A percentile compares a stretch with the other conserved stretches of the same genome.
phyloP scores from a whole-genome alignment of 768 basidiomycete genomes.

The Amanita pseudoporphyria region DNA sequence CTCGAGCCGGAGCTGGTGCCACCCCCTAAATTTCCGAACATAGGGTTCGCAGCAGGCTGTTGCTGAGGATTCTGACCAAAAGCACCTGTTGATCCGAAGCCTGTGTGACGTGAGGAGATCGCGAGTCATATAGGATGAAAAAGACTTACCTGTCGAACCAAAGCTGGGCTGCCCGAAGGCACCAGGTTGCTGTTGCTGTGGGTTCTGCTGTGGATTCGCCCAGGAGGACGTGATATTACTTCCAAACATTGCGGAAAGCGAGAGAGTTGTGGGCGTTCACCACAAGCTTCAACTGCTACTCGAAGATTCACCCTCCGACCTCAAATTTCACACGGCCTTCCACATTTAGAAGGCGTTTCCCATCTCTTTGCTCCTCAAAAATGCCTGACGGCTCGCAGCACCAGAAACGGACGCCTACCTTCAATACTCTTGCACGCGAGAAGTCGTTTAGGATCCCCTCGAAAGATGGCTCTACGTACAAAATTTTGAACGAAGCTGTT shows the following conservation, averaged over 20 bases:
- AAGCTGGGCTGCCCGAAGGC: conserved; percentile 71
- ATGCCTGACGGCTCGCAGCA: conserved; percentile 43
- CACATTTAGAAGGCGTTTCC: not conserved
- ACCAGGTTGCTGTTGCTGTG: conserved; percentile 47
- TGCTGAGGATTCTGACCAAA: conserved; percentile 54
- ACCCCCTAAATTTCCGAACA: conserved; percentile 61
- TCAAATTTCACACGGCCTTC: not conserved
- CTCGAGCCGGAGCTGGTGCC: conserved; percentile 22
- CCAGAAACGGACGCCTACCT: conserved; percentile 38
- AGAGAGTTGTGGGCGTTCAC: conserved; percentile 5
- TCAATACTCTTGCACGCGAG: conserved; percentile 78
- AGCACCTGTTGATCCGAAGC: conserved; percentile 40
- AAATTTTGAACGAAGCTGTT: conserved; percentile 87
- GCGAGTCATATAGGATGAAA: conserved; percentile 11
- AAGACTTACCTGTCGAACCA: conserved; percentile 42
- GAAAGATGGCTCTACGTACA: conserved; percentile 55
- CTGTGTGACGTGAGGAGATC: conserved; percentile 21
- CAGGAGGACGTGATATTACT: conserved; percentile 48
- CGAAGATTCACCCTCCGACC: conserved; percentile 6
- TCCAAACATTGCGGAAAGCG: conserved; percentile 36
- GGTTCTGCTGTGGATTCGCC: conserved; percentile 58
- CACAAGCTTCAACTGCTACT: conserved; percentile 11
- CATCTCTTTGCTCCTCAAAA: conserved; percentile 8
- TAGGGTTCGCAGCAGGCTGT: conserved; percentile 60
- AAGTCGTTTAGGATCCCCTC: conserved; percentile 69